Conservation (phyloP, 345 rosid genomes). For the Melaleuca alternifolia region DNA sequence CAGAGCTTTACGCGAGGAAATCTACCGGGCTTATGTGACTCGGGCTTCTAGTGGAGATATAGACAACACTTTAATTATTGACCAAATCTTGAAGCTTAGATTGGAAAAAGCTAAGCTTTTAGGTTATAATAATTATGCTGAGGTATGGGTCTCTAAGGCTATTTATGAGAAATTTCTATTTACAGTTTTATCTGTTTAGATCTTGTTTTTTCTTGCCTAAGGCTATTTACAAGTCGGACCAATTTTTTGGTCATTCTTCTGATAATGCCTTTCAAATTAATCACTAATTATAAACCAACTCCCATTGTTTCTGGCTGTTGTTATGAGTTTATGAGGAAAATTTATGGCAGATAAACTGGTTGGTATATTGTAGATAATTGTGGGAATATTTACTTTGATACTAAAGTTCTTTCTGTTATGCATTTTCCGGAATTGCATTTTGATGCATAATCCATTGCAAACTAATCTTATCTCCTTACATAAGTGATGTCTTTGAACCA, state of each 20-base stretch:
- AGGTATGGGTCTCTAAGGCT: slow-evolving; percentile 30
- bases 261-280: background rate
- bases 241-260: background rate
- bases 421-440: background rate
- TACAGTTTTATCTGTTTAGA: background rate
- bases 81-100: slow-evolving; percentile 67
- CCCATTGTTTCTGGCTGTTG: background rate
- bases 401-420: background rate
- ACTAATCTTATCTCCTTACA: background rate
- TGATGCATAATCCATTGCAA: background rate
- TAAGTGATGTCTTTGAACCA: background rate
- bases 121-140: slow-evolving; percentile 72
- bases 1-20: slow-evolving; percentile 77
- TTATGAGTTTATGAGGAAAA: background rate
- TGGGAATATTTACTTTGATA: background rate
- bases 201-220: background rate
- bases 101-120: slow-evolving; percentile 78
- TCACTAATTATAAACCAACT: background rate
- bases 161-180: background rate
- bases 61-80: slow-evolving; percentile 62
- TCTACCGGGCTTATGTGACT: slow-evolving; percentile 53
- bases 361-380: background rate
- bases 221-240: background rate
- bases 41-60: slow-evolving; percentile 77
- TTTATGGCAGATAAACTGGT: background rate